Conservation (phyloP, 176 grass and related monocot genomes). For the Tuctoria greenei region DNA sequence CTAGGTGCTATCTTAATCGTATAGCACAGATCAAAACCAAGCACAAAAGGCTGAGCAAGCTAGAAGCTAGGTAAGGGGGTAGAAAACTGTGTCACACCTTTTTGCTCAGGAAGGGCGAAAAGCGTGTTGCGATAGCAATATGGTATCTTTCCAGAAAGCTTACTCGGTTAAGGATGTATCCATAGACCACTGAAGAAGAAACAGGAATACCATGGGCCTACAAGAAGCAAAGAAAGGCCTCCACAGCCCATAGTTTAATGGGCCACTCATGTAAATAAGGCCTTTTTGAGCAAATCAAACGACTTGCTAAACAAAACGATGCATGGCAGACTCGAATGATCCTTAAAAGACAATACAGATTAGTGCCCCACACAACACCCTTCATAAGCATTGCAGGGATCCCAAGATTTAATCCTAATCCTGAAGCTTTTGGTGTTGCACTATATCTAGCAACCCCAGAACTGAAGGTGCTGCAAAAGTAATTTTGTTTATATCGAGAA, state of each 20-base stretch:
- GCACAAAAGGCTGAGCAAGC: background rate
- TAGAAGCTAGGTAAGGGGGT: background rate
- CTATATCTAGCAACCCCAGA: background rate
- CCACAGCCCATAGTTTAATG: background rate
- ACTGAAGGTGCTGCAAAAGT: background rate
- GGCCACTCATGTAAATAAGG: background rate
- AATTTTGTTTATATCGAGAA: background rate
- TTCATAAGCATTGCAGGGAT: background rate
- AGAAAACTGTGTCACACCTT: background rate
- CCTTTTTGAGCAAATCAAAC: background rate
- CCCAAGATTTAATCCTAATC: background rate
- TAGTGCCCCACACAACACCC: background rate
- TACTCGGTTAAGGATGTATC: background rate
- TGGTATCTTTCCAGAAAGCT: constrained; percentile 15
- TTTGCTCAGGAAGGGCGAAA: background rate
- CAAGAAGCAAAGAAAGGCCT: background rate
- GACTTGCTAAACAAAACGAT: background rate
- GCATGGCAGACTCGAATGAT: background rate
- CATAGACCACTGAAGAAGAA: background rate
- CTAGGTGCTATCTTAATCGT: background rate
- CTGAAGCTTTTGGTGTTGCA: background rate
- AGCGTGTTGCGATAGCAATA: constrained; percentile 22
- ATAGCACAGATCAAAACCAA: background rate
- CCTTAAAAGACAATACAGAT: background rate
- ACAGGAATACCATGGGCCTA: background rate